Conservation (phyloP, 2,329 filamentous ascomycete genomes). For the Epichloe sylvatica region DNA sequence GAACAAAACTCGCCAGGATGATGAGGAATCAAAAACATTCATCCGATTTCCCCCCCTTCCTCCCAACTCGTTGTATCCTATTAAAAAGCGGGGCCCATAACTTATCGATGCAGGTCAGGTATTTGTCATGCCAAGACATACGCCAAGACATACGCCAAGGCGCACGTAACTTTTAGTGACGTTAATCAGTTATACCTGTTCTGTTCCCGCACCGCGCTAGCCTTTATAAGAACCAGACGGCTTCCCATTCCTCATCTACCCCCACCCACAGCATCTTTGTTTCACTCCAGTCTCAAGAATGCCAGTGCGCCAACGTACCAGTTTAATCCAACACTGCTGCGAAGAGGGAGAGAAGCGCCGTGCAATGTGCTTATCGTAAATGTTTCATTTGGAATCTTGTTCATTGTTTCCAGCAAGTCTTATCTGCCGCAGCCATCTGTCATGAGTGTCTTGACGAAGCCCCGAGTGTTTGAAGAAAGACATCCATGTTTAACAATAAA, state of each 20-base stretch:
- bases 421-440: no score
- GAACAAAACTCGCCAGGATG: not conserved
- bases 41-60: not conserved
- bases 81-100: not conserved
- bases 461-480: no score
- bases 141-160: not conserved
- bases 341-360: no score
- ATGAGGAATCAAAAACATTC: not conserved
- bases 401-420: no score
- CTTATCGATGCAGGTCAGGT: not conserved
- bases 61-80: not conserved
- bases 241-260: no score
- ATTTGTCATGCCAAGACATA: not conserved
- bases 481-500: no score
- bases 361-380: no score
- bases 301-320: not conserved
- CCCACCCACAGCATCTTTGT: not conserved
- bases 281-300: slow-evolving; percentile 4
- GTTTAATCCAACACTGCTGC: not conserved
- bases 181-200: no score
- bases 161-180: not conserved
- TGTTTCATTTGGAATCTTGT: no score
- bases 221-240: not conserved
- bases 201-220: not conserved
- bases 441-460: no score